A percentile compares a stretch with the other conserved stretches of the same genome.
Conservation (phyloP, 2,329 filamentous ascomycete species). For the Pseudogymnoascus verrucosus region DNA sequence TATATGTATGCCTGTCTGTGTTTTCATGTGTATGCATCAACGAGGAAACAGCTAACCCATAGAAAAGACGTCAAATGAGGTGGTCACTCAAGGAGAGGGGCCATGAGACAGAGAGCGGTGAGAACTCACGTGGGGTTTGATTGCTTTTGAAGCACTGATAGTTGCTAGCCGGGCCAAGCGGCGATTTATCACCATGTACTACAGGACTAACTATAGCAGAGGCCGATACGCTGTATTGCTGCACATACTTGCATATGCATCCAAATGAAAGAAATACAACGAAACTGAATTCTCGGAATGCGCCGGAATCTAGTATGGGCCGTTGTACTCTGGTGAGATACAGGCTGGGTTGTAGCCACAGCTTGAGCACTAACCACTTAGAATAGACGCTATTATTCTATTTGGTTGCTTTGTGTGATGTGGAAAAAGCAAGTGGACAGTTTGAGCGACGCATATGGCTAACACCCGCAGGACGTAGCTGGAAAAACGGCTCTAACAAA, state of each 20-base stretch:
- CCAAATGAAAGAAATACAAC: neutral
- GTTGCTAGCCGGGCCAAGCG: neutral
- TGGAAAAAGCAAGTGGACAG: neutral
- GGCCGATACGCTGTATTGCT: neutral
- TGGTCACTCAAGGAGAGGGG: neutral
- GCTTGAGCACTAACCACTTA: neutral
- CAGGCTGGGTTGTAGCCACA: neutral
- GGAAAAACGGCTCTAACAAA: neutral
- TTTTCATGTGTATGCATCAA: neutral
- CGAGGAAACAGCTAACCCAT: too few relatives aligned
- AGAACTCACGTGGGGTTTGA: neutral
- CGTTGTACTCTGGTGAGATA: neutral
- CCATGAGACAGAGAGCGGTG: neutral
- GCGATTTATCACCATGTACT: neutral
- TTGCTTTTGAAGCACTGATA: neutral
- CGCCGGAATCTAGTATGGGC: neutral
- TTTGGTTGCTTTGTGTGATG: neutral
- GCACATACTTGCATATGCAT: neutral
- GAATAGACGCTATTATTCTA: neutral
- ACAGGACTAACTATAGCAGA: neutral
- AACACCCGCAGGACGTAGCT: neutral
- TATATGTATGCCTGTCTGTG: too few relatives aligned
- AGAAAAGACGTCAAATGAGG: neutral
- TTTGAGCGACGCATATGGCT: neutral
- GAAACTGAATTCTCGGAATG: neutral